Base-by-base conservation (phyloP, 1,284 basidiomycete species). In the Rhizoctonia solani region DNA sequence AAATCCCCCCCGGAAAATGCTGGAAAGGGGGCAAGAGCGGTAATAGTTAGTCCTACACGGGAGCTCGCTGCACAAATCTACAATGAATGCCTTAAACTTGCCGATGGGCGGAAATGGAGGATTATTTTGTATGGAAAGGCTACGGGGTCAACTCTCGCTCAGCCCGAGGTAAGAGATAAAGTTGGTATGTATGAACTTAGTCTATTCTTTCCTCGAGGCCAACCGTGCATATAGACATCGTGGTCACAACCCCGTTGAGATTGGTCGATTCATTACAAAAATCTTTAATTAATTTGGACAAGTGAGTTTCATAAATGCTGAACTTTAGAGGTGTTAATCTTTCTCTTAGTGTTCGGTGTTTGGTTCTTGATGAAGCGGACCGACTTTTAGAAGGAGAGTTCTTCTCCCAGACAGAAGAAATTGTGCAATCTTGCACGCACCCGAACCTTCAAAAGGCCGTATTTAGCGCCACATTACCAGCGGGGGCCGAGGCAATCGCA, bases 51-150 rank as follows among this genome's bases (percentile, higher is more conserved):
- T 0, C 97, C 97, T 0, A 99, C 97, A 0, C 87, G 94, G 71
- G 97, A 99, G 79, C 79, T 99, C n/a, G 95, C 96, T 0, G 89
- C 94, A 71, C 97, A 99, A 75, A 98, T 99, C 68, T 84, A 93
- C 70, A 94, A 93, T 68, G 97, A 99, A 75, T 92, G 90, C 70
- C 75, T 91, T 49, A 94, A 93, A 75, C 79, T 97, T 13, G 88
- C 89, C 1, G 81, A 87, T 70, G 92, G 91, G 5, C 83, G 92
- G 53, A 90, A 88, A 72, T 97, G 95, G 94, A 82, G 87, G 59
- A 83, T 90, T 32, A 80, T 93, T 1, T 79, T 97, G 23, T 89
- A 93, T 73, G 92, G 87, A 75, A 96, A 95, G 76, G 90, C 93
- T 4, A 93, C 89, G 1, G 89, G 89, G 0, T 86, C 80, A 68